phyloP scores from a whole-genome alignment of 148 eudicot genomes.

The Chenopodium album region DNA sequence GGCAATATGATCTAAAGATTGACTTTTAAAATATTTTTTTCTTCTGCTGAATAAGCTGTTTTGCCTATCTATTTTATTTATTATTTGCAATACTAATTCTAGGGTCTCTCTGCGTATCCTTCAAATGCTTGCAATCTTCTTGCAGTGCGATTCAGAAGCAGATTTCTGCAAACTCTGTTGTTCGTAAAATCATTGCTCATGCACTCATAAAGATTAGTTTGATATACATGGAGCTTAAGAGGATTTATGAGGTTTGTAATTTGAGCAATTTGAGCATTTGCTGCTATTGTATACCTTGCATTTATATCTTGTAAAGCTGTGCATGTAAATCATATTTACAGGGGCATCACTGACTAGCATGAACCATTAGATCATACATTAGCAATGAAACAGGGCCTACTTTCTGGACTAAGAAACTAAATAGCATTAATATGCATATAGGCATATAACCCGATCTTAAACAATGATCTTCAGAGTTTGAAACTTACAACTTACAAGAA shows the following conservation, averaged over 20 bases:
- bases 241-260: constrained; percentile 75
- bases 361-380: not conserved
- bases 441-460: not conserved
- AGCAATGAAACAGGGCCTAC: not conserved
- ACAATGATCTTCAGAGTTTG: not conserved
- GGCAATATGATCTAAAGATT: not conserved
- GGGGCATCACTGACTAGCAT: not conserved
- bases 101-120: not conserved
- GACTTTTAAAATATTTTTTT: not conserved
- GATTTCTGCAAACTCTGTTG: constrained; percentile 56
- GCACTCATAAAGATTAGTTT: constrained; percentile 64
- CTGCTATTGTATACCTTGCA: not conserved
- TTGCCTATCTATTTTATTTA: not conserved
- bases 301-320: not conserved
- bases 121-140: constrained; percentile 13
- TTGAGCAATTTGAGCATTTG: not conserved
- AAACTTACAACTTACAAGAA: not conserved
- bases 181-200: constrained; percentile 57
- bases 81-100: not conserved
- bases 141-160: constrained; percentile 87
- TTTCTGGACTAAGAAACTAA: not conserved
- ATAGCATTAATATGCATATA: not conserved
- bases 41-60: not conserved
- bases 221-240: constrained; percentile 78
- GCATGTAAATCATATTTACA: not conserved